Conservation (phyloP, 2,329 filamentous ascomycete genomes). For the Thielaviopsis ethacetica region DNA sequence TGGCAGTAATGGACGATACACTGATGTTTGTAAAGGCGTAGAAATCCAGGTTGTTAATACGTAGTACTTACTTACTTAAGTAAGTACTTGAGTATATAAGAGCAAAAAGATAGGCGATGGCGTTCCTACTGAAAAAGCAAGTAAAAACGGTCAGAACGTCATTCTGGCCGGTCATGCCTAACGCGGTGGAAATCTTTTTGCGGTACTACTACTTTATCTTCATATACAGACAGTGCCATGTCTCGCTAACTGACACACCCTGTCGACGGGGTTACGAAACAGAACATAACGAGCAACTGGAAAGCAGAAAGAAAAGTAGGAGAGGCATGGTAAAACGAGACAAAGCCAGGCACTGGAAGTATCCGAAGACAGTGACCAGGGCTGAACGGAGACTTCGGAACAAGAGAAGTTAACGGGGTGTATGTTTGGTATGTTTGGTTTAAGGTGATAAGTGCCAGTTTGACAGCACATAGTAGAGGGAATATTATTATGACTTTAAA, state of each 20-base stretch:
- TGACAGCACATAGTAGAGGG: not conserved
- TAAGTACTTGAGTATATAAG: too few relatives aligned
- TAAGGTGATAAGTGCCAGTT: not conserved
- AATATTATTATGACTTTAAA: too few relatives aligned
- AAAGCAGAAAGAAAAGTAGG: not conserved
- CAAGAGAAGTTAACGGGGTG: not conserved
- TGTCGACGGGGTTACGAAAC: not conserved
- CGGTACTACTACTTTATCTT: not conserved
- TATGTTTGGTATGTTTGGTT: not conserved
- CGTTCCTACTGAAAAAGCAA: too few relatives aligned
- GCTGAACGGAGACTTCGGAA: not conserved
- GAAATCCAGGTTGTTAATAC: too few relatives aligned
- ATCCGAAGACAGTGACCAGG: not conserved
- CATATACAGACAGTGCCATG: not conserved
- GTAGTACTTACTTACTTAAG: too few relatives aligned
- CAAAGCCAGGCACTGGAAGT: not conserved
- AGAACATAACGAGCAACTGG: not conserved
- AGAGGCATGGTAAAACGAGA: not conserved
- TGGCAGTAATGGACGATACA: too few relatives aligned
- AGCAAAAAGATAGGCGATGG: too few relatives aligned
- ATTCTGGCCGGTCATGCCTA: not conserved
- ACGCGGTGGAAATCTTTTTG: not conserved
- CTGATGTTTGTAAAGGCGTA: too few relatives aligned
- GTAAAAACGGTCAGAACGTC: not conserved
- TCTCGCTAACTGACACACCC: slow-evolving; percentile 3